Percentiles rank a stretch among this genome's conserved stretches.
Evolutionary conservation across 75 land plant genomes (phyloP).

Genomic region (Cunninghamia lanceolata): DNA sequence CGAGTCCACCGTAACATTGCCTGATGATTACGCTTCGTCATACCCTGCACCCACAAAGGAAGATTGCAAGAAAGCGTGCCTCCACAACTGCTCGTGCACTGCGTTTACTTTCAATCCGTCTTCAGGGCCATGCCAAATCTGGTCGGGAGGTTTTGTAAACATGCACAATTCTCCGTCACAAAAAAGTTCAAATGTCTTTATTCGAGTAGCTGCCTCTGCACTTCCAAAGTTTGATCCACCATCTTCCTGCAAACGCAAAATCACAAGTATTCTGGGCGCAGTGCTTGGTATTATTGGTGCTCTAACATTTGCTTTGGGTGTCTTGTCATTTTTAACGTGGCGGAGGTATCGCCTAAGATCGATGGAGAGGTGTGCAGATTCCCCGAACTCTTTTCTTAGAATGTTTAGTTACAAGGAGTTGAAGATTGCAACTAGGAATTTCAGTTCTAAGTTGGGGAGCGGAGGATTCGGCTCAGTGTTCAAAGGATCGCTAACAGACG

Average conservation of each 20-base stretch:
- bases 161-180: neutral
- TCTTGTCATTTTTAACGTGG: no score
- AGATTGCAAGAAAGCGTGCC: conserved; percentile 22
- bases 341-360: no score
- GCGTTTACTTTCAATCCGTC: conserved; percentile 10
- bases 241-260: neutral
- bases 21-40: neutral
- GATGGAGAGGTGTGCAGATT: no score
- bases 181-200: neutral
- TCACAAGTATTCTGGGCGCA: no score
- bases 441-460: no score
- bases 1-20: neutral
- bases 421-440: no score
- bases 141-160: conserved; percentile 11
- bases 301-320: no score
- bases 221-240: neutral
- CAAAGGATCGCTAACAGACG: no score
- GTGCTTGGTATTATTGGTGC: no score
- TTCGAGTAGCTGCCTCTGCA: neutral
- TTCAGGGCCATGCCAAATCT: conserved; percentile 16
- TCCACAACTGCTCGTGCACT: conserved; percentile 25
- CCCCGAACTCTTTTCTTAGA: no score
- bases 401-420: no score
- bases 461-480: no score
- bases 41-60: neutral